Conservation (phyloP, 768 basidiomycete species). For the Mycena chlorophos region DNA sequence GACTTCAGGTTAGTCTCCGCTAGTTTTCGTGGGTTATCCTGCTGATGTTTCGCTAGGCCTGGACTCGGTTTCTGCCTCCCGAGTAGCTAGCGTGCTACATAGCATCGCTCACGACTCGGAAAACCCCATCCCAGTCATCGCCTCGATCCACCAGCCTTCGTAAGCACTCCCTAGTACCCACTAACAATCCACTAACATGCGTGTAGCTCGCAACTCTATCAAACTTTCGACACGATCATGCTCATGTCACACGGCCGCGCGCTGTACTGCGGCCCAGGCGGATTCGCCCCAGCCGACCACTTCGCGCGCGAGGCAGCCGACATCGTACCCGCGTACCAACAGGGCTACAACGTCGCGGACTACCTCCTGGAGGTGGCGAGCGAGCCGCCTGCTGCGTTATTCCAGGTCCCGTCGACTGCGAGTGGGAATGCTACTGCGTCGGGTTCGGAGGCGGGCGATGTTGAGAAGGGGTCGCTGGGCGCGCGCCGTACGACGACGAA, state of each 20-base stretch:
- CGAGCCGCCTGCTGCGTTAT: conserved; percentile 52
- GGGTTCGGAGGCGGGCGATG: conserved; percentile 3
- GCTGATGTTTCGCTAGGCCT: conserved; percentile 46
- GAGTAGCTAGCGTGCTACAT: conserved; percentile 75
- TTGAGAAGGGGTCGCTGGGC: conserved; percentile 19
- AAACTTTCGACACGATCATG: conserved; percentile 79
- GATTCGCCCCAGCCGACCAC: conserved; percentile 64
- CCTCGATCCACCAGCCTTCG: conserved; percentile 89
- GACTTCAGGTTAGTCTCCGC: conserved; percentile 47
- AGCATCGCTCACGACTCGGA: conserved; percentile 69
- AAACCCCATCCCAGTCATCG: conserved; percentile 78
- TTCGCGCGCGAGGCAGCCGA: conserved; percentile 51
- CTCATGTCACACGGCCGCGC: conserved; percentile 76
- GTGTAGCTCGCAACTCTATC: conserved; percentile 79
- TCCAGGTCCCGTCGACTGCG: conserved; percentile 34
- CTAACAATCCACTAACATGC: neutral
- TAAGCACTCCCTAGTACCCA: conserved; percentile 26
- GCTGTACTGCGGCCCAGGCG: conserved; percentile 78
- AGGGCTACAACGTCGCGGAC: conserved; percentile 91
- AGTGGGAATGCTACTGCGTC: conserved; percentile 1
- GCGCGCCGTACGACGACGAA: conserved; percentile 12
- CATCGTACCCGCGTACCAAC: conserved; percentile 53
- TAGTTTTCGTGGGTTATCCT: conserved; percentile 1
- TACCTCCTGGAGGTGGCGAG: conserved; percentile 88
- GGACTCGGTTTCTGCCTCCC: conserved; percentile 84